Base-by-base conservation (phyloP, 345 rosid species). In the Arabidopsis suecica region DNA sequence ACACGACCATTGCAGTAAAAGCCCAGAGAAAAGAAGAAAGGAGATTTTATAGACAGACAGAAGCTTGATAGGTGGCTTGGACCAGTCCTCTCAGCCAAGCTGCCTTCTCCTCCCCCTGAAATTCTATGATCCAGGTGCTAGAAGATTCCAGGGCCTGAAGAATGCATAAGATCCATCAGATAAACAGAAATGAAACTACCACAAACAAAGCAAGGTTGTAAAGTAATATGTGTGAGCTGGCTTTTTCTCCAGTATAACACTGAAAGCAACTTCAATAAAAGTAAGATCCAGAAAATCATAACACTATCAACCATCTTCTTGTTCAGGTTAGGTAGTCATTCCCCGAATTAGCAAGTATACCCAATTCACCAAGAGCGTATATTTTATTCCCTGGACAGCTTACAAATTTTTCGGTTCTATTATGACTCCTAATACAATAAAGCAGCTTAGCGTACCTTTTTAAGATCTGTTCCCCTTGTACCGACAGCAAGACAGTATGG, bases 41-140 rank as follows among this genome's bases (percentile, higher is more conserved):
- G 38, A 54, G 76, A 16, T 60, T 40, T 70, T 20, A 40, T 41
- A 64, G 50, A 69, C 72, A 60, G 92, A 95, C 99, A 73, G 99
- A 95, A 83, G 99, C 97, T 85, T 84, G 92, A 83, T 92, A 95
- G 37, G 91, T 95, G 69, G 99, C 91, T 83, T 81, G 98, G 64
- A 86, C 66, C 69, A 95, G 98, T 80, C 87, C 90, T 79, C 87
- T 92, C 79, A 89, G 77, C 99, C 99, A 95, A 69, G 83, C 81
- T 20, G 79, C 78, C 84, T 93, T 95, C 65, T 89, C 93, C 77
- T 87, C 90, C 79, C 83, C 81, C 59, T 66, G 85, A 81, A 92
- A 90, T 78, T 88, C 96, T 68, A 95, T 83, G 61, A 95, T 86
- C 98, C 94, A 92, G 66, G 97, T 95, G 79, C 88, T 86, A 76